Conservation (phyloP, 306 rosid species). For the Nissolia schottii region DNA sequence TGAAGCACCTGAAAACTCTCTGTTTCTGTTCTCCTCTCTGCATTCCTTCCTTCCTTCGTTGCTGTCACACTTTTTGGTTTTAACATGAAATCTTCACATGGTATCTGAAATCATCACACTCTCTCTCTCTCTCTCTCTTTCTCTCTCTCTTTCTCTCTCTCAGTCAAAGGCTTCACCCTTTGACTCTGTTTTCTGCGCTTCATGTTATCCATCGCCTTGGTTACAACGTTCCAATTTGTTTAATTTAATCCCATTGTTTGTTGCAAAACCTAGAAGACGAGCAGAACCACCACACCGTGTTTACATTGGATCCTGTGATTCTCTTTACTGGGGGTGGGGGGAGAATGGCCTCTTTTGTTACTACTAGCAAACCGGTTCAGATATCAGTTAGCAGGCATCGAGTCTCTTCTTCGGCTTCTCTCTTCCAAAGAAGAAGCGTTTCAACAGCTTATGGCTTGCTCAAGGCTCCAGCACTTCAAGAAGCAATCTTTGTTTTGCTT, state of each 20-base stretch:
- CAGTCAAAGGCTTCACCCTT: not conserved
- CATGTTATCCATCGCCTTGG: constrained; percentile 1
- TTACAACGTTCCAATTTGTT: constrained; percentile 22
- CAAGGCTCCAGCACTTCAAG: constrained; percentile 27
- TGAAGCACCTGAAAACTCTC: too few relatives aligned
- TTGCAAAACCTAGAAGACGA: not conserved
- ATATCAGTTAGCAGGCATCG: constrained; percentile 29
- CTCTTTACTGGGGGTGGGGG: too few relatives aligned
- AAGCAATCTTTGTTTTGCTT: too few relatives aligned
- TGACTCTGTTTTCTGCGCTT: constrained; percentile 29
- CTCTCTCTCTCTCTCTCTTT: not conserved
- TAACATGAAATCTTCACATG: too few relatives aligned
- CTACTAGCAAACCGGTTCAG: constrained; percentile 40
- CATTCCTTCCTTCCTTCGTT: too few relatives aligned
- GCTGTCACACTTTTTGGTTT: too few relatives aligned
- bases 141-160: not conserved
- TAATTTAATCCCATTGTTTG: not conserved
- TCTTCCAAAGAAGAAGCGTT: constrained; percentile 27
- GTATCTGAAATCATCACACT: not conserved
- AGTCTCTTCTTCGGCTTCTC: constrained; percentile 34
- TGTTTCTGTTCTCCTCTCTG: too few relatives aligned
- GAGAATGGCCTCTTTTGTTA: constrained; percentile 53
- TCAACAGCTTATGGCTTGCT: constrained; percentile 20
- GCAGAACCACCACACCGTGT: not conserved
- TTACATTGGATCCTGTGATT: not conserved